phyloP scores from a whole-genome alignment of 1,139 yeast genomes.

The Debaryomyces psychrophilus region DNA sequence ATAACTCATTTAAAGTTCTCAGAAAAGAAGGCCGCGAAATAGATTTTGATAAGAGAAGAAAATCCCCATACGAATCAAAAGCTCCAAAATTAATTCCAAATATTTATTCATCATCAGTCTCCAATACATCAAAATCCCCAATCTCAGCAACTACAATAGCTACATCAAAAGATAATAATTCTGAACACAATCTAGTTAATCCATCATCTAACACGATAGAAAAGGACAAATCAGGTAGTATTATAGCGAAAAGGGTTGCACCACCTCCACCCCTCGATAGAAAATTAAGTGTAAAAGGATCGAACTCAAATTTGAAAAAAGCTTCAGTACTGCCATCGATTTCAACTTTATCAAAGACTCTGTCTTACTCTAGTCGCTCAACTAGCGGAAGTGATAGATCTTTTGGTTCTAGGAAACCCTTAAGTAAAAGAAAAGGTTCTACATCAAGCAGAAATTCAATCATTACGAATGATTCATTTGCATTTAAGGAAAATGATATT shows the following conservation, averaged over 20 bases:
- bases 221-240: conserved; percentile 22
- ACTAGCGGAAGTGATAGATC: conserved; percentile 20
- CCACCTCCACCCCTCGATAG: conserved; percentile 65
- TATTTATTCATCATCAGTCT: conserved; percentile 46
- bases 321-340: conserved; percentile 13
- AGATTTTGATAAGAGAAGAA: conserved; percentile 78
- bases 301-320: conserved; percentile 5
- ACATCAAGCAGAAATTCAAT: conserved; percentile 21
- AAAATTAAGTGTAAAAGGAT: conserved; percentile 10
- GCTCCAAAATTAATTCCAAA: conserved; percentile 49
- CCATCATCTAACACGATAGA: conserved; percentile 14
- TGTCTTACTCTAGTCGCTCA: conserved; percentile 21
- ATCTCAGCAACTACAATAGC: conserved; percentile 43
- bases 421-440: conserved; percentile 12
- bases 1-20: conserved; percentile 63
- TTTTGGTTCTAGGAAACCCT: conserved; percentile 11
- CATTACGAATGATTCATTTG: conserved; percentile 37
- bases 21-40: conserved; percentile 70
- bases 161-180: conserved; percentile 32
- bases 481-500: conserved; percentile 67
- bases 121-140: conserved; percentile 38
- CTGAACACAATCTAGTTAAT: conserved; percentile 6
- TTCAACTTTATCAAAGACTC: conserved; percentile 20
- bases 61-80: conserved; percentile 65
- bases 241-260: conserved; percentile 70